Percentiles rank a stretch among this genome's conserved stretches.
Conservation (phyloP, 331 rosid genomes). For the Quercus tomentella region DNA sequence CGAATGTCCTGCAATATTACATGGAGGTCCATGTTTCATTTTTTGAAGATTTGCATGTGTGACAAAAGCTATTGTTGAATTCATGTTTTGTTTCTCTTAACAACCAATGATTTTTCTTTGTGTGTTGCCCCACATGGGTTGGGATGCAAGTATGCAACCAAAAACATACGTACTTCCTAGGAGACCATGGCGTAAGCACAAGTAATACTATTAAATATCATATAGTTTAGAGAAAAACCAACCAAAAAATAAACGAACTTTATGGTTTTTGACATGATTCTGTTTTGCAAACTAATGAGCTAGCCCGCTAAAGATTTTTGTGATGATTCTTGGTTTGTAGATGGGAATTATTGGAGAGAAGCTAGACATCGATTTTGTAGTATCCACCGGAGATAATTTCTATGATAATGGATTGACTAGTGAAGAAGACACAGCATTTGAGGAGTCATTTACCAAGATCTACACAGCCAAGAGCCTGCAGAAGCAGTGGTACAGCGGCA, state of each 20-base stretch:
- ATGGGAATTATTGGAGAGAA: constrained; percentile 67
- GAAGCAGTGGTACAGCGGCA: constrained; percentile 67
- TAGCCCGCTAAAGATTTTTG: background rate
- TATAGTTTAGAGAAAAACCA: background rate
- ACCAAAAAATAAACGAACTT: background rate
- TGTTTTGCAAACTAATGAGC: background rate
- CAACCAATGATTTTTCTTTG: background rate
- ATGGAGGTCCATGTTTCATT: no score
- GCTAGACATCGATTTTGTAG: constrained; percentile 55
- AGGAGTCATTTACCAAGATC: constrained; percentile 59
- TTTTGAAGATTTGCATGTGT: background rate
- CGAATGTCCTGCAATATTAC: background rate
- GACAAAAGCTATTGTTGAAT: background rate
- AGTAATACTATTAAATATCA: no score
- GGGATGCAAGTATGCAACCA: background rate
- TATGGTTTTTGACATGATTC: background rate
- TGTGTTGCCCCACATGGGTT: background rate
- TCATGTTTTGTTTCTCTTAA: background rate
- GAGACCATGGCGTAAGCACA: no score
- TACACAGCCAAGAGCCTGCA: constrained; percentile 59
- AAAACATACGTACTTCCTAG: no score
- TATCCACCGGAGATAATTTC: constrained; percentile 77
- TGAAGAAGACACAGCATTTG: constrained; percentile 47
- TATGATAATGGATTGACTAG: constrained; percentile 56
- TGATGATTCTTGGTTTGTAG: constrained; percentile 17